Evolutionary conservation across 139 green algal species (phyloP), one percentile per base, ranked within the genome.

Genomic region (Prasinococcaceae sp.): DNA sequence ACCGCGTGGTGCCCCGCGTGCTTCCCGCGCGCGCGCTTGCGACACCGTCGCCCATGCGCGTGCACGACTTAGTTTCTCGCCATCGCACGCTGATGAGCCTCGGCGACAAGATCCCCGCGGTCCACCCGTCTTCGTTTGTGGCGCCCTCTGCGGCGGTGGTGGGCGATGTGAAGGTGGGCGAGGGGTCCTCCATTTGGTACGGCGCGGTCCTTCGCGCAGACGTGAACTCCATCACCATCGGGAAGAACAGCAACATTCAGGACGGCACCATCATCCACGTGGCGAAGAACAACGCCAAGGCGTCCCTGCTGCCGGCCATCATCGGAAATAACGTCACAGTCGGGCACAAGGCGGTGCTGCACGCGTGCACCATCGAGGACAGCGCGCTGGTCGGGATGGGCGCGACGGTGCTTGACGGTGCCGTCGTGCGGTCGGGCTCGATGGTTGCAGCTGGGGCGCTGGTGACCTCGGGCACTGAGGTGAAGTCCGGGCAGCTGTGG

Each of bases 381-480:
- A 78, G 82, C 12, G 61, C 47, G 19, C 77, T 98, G 8, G 77
- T 98, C 10, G 90, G 90, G 58, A 98, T 98, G 68, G 82, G 80
- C n/a, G 77, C 90, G 5, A 83, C 84, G 0, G 30, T 97, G 22
- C 63, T 80, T 26, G 76, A 95, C 40, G 83, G 83, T 8, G 69
- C 50, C 3, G 61, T 68, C 47, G 79, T 96, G 12, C 70, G 83
- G 54, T 63, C 63, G 10, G 78, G 78, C 6, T 65, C 72, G 3
- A 92, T 96, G 53, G 70, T 97, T 12, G 88, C 86, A 9, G 88
- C 88, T 12, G 86, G 88, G 1, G 70, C 88, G 0, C 79, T 94
- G 12, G 79, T 97, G 19, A 55, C 73, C 20, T 63, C 78, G 9
- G 72, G 79, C 33, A 80, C 69, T 1, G 54, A 61, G 1, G 70